These are phyloP conservation scores for Ogataea pignaliae DNA, from an alignment of 805 yeast species.

Conservation along the genomic window DNA sequence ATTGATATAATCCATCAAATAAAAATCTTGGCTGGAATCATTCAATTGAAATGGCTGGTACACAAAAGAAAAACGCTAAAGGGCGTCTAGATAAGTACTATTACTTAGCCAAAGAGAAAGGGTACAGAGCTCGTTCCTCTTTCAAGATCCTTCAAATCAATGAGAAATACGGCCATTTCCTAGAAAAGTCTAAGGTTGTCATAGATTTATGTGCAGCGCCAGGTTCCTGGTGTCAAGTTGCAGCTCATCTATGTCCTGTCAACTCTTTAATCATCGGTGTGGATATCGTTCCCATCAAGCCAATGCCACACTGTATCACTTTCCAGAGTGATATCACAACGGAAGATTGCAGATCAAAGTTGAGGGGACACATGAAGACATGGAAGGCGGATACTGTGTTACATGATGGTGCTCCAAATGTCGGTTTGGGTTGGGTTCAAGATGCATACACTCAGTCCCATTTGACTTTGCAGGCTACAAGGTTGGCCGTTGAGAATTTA, in stretches of 20 bases:
- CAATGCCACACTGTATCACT: constrained; percentile 91
- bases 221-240: constrained; percentile 99
- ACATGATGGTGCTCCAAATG: constrained; percentile 99
- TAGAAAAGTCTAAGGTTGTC: constrained; percentile 91
- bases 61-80: constrained; percentile 92
- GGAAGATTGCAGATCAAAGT: constrained; percentile 91
- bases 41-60: constrained; percentile 45
- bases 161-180: constrained; percentile 93
- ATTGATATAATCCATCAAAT: too few species aligned
- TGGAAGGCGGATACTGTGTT: constrained; percentile 98
- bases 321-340: constrained; percentile 97
- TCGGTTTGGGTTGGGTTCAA: constrained; percentile 99
- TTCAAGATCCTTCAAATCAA: constrained; percentile 92
- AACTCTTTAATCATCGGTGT: constrained; percentile 95
- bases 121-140: constrained; percentile 98
- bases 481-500: constrained; percentile 90
- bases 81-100: constrained; percentile 99
- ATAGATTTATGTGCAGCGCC: constrained; percentile 99
- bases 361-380: constrained; percentile 94
- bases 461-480: constrained; percentile 87
- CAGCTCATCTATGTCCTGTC: constrained; percentile 86
- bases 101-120: constrained; percentile 94
- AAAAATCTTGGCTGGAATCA: background rate
- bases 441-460: constrained; percentile 99
- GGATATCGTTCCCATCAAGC: constrained; percentile 96